Base-by-base conservation (phyloP, 768 basidiomycete genomes). In the Antrodiella citrinella region DNA sequence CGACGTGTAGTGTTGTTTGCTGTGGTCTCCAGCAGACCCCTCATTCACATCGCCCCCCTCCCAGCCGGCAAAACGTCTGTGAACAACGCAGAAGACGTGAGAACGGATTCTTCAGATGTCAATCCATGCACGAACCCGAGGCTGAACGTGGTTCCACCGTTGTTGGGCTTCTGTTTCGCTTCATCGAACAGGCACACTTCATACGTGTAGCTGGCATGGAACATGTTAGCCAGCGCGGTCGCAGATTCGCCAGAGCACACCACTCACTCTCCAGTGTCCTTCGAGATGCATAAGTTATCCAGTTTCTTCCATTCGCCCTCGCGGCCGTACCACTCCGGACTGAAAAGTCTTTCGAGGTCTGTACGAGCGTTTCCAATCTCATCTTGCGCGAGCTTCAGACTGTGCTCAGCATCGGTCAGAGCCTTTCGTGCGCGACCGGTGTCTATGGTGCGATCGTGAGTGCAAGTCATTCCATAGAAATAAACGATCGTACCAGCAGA, bases 261-360 rank as follows among this genome's bases (percentile, higher is more conserved):
- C 19, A 84, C 93, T 63, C 60, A 96, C 90, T 96, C 95, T 74
- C 96, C 95, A 3, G 78, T 73, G 48, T 94, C 80, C 62, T 82
- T 86, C 62, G 81, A 78, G 11, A 98, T 63, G 59, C 95, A 98
- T 1, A 74, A 70, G 4, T 79, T 76, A 19, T 94, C 86, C 4
- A 99, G 77, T 69, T 95, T 96, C 75, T 95, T 95, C 91, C 91
- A 99, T 69, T 96, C 91, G 45, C 91, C 95, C 22, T 89, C 73
- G 1, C 69, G 63, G 18, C 93, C 93, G 57, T 86, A 96, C 26
- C 76, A 77, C 18, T 80, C 64, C 7, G 66, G 67, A 51, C 81
- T 70, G 59, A 84, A 89, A 20, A 98, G 72, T 51, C 86, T 80
- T 1, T 64, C 65, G 10, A 91, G 63, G 39, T 86, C 84, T 20